Base-by-base conservation (phyloP, 768 basidiomycete species). In the Melanogaster broomeanus region DNA sequence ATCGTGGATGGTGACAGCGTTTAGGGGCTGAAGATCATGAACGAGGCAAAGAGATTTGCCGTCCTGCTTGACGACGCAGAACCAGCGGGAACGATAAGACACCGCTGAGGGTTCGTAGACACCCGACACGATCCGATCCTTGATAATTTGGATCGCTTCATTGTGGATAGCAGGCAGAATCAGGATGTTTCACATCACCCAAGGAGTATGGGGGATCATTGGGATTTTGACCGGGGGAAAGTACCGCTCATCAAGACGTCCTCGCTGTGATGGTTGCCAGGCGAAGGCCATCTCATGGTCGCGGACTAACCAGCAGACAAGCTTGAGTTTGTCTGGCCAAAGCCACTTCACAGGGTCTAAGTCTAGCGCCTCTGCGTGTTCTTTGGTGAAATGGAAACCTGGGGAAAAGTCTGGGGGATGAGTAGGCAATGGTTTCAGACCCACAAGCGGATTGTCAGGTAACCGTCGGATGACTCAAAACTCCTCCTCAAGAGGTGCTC, bases 261-360 rank as follows among this genome's bases (percentile, higher is more conserved):
- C 74, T 6, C 60, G 52, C 51, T 78, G 67, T 0, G 31, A 5
- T 4, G 74, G 66, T 2, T 65, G 62, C 73, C 73, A 78, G 0
- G 77, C 71, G 38, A 79, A 74, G 0, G 51, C 72, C 2, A 47
- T 24, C 35, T 76, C 57, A 3, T 73, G 47, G 0, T 12, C 9
- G 2, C 1, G n/a, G 15, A 53, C 16, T 0, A 53, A 4, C 39
- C 46, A 53, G 0, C 6, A 11, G 4, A 53, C 27, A 0, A 48
- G 16, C 7, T 48, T 53, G 0, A 45, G 3, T 6, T 46, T 45
- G 16, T 45, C 39, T 1, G 31, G 38, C 45, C 45, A 52, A 2
- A 52, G 28, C 37, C 37, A 52, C 0, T 46, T 45, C 0, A 21
- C 31, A 2, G 30, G 37, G 9, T 48, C 21, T 2, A 52, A 28